Percentiles rank a stretch among this genome's conserved stretches.
Conservation (phyloP, 352 stramenopile genomes). For the Peronospora destructor region DNA sequence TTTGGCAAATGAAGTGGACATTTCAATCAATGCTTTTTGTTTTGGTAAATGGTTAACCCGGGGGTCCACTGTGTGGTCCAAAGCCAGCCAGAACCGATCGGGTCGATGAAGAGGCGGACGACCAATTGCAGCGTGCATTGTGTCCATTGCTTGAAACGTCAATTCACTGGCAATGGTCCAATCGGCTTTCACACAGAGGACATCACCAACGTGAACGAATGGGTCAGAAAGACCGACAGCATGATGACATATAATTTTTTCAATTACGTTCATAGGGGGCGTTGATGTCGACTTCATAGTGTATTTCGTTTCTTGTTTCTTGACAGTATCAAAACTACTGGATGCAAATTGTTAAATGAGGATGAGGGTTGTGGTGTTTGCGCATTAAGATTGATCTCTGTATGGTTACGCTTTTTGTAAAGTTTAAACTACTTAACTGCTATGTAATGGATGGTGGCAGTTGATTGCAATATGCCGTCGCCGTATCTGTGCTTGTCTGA, state of each 20-base stretch:
- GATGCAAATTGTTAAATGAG: too few relatives aligned
- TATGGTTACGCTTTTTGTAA: too few relatives aligned
- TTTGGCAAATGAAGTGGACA: conserved; percentile 75
- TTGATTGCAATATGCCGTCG: too few relatives aligned
- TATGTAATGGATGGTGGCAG: too few relatives aligned
- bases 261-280: conserved; percentile 62
- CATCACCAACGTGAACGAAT: conserved; percentile 52
- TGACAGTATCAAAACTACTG: too few relatives aligned
- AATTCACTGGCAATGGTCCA: conserved; percentile 72
- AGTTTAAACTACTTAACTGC: too few relatives aligned
- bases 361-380: too few relatives aligned
- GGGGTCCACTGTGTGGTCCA: conserved; percentile 81
- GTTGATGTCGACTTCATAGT: too few relatives aligned
- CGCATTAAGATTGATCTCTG: too few relatives aligned
- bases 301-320: too few relatives aligned
- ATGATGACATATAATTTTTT: conserved; percentile 66
- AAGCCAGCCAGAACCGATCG: conserved; percentile 82
- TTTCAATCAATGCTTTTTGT: conserved; percentile 87
- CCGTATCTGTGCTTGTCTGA: too few relatives aligned
- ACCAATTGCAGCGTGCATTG: not conserved
- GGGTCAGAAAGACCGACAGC: conserved; percentile 24
- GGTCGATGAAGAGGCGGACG: conserved; percentile 27
- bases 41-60: conserved; percentile 75
- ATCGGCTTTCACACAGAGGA: conserved; percentile 62
- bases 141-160: conserved; percentile 78